Conservation (phyloP, 352 stramenopile species). For the Globisporangium perplexum region DNA sequence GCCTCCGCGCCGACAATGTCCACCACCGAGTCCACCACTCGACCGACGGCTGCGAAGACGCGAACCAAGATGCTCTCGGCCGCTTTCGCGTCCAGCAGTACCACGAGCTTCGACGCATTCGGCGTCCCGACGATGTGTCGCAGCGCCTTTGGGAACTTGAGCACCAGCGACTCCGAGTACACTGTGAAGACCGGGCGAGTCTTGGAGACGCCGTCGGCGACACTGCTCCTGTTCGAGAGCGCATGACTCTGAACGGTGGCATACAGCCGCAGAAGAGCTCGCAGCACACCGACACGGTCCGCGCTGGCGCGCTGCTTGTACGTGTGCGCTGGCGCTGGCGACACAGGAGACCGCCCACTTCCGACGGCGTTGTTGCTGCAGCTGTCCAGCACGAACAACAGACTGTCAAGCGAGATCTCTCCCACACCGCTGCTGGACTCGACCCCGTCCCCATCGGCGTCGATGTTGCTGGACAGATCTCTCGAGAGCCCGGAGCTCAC, state of each 20-base stretch:
- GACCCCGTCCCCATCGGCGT: too few relatives aligned
- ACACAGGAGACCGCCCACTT: background rate
- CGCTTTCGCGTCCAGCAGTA: conserved; percentile 32
- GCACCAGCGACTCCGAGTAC: conserved; percentile 37
- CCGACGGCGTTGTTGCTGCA: conserved; percentile 17
- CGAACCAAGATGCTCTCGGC: conserved; percentile 38
- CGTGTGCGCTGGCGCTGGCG: conserved; percentile 2
- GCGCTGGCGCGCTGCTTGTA: background rate
- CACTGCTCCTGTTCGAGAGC: background rate
- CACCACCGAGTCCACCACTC: conserved; percentile 17
- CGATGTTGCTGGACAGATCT: background rate
- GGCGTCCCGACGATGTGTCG: conserved; percentile 23
- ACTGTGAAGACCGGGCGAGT: conserved; percentile 29
- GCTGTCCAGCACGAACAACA: conserved; percentile 32
- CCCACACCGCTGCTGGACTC: background rate
- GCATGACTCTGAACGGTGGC: conserved; percentile 19
- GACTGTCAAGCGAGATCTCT: conserved; percentile 32
- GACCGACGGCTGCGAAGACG: conserved; percentile 30
- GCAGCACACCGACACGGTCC: conserved; percentile 14
- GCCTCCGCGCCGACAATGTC: conserved; percentile 2
- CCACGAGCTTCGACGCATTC: conserved; percentile 21
- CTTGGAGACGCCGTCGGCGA: background rate
- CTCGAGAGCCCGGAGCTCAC: conserved; percentile 5
- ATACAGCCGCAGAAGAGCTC: conserved; percentile 33
- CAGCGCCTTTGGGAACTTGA: conserved; percentile 31